Conservation (phyloP, 768 basidiomycete species). For the Podaxis sp. region DNA sequence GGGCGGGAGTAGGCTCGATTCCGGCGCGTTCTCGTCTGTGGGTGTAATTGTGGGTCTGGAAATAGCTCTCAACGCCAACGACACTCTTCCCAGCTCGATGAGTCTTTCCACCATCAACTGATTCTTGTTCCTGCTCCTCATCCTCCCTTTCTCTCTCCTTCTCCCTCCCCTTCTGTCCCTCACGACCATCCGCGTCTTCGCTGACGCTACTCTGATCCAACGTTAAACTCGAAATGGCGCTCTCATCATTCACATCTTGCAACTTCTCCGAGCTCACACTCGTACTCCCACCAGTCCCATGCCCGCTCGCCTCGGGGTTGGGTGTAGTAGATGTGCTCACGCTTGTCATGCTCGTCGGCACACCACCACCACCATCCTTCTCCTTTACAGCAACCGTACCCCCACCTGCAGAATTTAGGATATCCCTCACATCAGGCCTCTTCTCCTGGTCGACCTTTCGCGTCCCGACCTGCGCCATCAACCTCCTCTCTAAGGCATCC, state of each 20-base stretch:
- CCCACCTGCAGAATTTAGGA: slow-evolving; percentile 17
- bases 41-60: neutral
- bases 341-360: slow-evolving; percentile 2
- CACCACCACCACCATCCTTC: neutral
- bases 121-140: slow-evolving; percentile 20
- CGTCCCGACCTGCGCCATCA: slow-evolving; percentile 75
- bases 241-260: slow-evolving; percentile 34
- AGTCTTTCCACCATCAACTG: slow-evolving; percentile 30
- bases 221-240: slow-evolving; percentile 56
- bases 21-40: slow-evolving; percentile 7
- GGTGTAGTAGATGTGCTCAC: slow-evolving; percentile 21
- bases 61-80: slow-evolving; percentile 11
- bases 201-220: slow-evolving; percentile 34
- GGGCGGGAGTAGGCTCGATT: slow-evolving; percentile 15
- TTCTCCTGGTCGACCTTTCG: slow-evolving; percentile 39
- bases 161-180: slow-evolving; percentile 9
- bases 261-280: slow-evolving; percentile 29
- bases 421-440: slow-evolving; percentile 32
- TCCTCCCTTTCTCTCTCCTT: slow-evolving; percentile 22
- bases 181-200: slow-evolving; percentile 19
- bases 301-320: slow-evolving; percentile 33
- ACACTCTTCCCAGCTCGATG: slow-evolving; percentile 27
- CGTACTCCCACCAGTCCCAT: neutral
- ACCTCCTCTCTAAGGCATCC: slow-evolving; percentile 68
- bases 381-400: neutral